These are phyloP conservation scores for Antitrichia curtipendula DNA, from an alignment of 225 moss, liverwort and hornwort species.

Conservation along the genomic window DNA sequence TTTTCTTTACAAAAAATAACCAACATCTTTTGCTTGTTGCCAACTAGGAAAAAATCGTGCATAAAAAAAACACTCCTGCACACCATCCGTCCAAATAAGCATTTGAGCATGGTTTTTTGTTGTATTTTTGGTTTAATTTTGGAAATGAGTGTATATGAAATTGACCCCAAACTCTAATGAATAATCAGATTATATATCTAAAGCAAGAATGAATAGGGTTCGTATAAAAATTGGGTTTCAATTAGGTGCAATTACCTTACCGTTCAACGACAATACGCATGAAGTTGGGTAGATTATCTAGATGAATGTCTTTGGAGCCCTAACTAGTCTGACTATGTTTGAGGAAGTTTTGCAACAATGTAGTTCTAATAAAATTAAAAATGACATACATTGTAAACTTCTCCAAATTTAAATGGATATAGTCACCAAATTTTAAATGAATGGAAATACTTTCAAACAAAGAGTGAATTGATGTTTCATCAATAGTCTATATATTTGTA, in stretches of 20 bases:
- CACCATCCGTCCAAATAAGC: fast-evolving
- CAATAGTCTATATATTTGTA: neutral
- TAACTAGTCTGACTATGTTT: neutral
- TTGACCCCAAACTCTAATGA: neutral
- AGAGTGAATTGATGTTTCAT: neutral
- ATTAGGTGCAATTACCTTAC: neutral
- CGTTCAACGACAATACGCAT: fast-evolving
- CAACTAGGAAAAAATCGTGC: fast-evolving
- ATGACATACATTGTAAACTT: fast-evolving
- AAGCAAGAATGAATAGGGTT: neutral
- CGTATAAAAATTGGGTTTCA: too few species aligned
- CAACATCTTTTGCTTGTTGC: fast-evolving
- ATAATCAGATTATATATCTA: neutral
- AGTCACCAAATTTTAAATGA: too few species aligned
- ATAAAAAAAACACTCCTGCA: fast-evolving
- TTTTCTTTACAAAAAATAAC: neutral
- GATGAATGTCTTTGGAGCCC: neutral
- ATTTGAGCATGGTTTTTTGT: neutral
- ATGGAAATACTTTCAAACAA: neutral
- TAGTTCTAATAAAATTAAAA: neutral
- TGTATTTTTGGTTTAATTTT: fast-evolving
- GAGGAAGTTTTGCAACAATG: neutral
- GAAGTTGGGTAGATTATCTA: neutral
- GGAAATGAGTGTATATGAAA: fast-evolving
- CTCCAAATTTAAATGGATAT: neutral